These are phyloP conservation scores for Boletus tylopilopsis DNA, from an alignment of 768 basidiomycete genomes.

Conservation along the genomic window DNA sequence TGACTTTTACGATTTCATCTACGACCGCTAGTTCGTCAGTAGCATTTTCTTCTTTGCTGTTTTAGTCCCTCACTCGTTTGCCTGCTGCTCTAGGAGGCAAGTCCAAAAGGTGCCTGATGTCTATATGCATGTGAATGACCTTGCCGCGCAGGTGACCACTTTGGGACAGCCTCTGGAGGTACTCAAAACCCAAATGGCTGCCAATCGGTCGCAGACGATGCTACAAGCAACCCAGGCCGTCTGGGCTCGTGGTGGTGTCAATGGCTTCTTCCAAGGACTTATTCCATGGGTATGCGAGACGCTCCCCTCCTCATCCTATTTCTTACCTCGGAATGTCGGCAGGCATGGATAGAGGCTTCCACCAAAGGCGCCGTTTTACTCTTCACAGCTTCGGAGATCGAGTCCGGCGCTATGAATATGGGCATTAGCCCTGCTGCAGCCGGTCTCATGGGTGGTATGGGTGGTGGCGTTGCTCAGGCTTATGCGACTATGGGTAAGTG, in stretches of 20 bases:
- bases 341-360: constrained; percentile 99
- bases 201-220: constrained; percentile 92
- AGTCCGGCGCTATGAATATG: constrained; percentile 56
- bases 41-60: constrained; percentile 1
- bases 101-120: constrained; percentile 26
- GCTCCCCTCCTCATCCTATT: background rate
- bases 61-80: constrained; percentile 12
- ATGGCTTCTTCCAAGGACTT: constrained; percentile 95
- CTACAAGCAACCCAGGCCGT: constrained; percentile 77
- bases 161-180: constrained; percentile 98
- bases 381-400: constrained; percentile 95
- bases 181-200: constrained; percentile 99
- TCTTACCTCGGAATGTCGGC: background rate
- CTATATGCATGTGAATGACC: background rate
- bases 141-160: constrained; percentile 75
- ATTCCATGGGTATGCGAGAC: constrained; percentile 85
- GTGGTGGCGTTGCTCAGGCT: constrained; percentile 94
- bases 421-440: constrained; percentile 79
- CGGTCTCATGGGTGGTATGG: constrained; percentile 95
- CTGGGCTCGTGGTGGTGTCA: constrained; percentile 86
- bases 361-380: constrained; percentile 96
- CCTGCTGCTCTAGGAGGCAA: constrained; percentile 59
- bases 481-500: constrained; percentile 99
- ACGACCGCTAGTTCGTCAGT: constrained; percentile 43
- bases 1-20: constrained; percentile 6